Base-by-base conservation (phyloP, 2,329 filamentous ascomycete genomes). In the Paraconiothyrium brasiliense region DNA sequence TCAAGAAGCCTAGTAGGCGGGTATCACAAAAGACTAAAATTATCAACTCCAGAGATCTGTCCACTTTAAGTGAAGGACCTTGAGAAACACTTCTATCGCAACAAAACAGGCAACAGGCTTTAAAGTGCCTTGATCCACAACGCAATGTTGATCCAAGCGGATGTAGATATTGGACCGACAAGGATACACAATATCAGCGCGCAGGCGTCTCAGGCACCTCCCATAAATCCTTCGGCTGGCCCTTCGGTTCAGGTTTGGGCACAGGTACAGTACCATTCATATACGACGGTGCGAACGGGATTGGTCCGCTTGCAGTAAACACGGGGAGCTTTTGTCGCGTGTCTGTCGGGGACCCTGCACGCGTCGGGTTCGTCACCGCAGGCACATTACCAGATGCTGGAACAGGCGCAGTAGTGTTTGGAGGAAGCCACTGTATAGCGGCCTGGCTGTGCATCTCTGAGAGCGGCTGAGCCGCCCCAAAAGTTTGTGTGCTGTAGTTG, bases 291-390 rank as follows among this genome's bases (percentile, higher is more conserved):
- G 75, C 76, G 59, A 79, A 79, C 3, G 76, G 76, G 56, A 79
- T 79, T 7, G 61, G 57, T 9, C 76, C 69, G 37, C 69, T 73
- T 1, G 84, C 78, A 20, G 81, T 83, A 61, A 86, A 85, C 0
- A 84, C 75, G 2, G 85, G 84, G 32, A 86, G 72, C 24, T 81
- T 80, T 20, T 79, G 73, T 61, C 77, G 80, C 47, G 78, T 79
- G 51, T 72, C 71, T 13, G 74, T 61, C 1, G 75, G 70, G 44
- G 76, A 73, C 65, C 71, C 61, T 46, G 67, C 67, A n/a, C 55
- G 66, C 16, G 63, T 47, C 54, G 60, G 24, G 47, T 57, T 13
- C 32, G 57, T 46, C 27, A 43, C 27, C 20, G 39, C n/a, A 16
- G 50, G 16, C 24, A 20, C 14, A 6, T 30, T 4, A 41, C 14